Conservation (phyloP, 768 basidiomycete genomes). For the Phaffia tasmanica region DNA sequence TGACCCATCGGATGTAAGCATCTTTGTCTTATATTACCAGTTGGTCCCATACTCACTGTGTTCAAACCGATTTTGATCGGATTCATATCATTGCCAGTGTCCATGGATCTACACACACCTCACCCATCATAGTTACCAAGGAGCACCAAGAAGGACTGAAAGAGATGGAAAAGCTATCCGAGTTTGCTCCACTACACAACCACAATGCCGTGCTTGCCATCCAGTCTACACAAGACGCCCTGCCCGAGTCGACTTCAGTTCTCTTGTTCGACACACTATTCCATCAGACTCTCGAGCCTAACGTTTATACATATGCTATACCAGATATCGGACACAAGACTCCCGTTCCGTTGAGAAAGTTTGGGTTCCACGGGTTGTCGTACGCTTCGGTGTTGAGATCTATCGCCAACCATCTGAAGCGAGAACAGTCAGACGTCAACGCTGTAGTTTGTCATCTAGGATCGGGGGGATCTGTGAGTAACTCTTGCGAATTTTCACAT, state of each 20-base stretch:
- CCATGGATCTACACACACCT: slow-evolving; percentile 69
- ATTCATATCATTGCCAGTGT: slow-evolving; percentile 61
- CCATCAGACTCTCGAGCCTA: slow-evolving; percentile 61
- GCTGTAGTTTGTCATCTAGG: slow-evolving; percentile 79
- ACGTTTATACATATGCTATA: slow-evolving; percentile 71
- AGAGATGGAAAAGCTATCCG: slow-evolving; percentile 51
- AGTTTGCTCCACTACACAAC: slow-evolving; percentile 61
- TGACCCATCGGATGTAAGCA: slow-evolving; percentile 38
- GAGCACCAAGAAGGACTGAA: slow-evolving; percentile 63
- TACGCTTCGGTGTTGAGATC: slow-evolving; percentile 54
- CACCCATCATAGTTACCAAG: slow-evolving; percentile 57
- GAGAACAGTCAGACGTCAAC: slow-evolving; percentile 49
- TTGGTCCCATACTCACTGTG: slow-evolving; percentile 39
- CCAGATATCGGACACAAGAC: slow-evolving; percentile 45
- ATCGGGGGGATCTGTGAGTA: slow-evolving; percentile 60
- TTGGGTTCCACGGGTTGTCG: slow-evolving; percentile 72
- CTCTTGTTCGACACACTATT: slow-evolving; percentile 80
- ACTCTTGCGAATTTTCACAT: too few relatives aligned
- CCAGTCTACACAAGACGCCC: slow-evolving; percentile 47
- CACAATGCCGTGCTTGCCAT: slow-evolving; percentile 42
- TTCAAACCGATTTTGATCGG: slow-evolving; percentile 38
- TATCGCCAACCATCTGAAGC: slow-evolving; percentile 51
- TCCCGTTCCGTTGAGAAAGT: slow-evolving; percentile 64
- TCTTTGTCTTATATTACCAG: background rate
- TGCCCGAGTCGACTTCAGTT: slow-evolving; percentile 59